phyloP scores from a whole-genome alignment of 768 basidiomycete species.

The Lanmaoa rubissima region DNA sequence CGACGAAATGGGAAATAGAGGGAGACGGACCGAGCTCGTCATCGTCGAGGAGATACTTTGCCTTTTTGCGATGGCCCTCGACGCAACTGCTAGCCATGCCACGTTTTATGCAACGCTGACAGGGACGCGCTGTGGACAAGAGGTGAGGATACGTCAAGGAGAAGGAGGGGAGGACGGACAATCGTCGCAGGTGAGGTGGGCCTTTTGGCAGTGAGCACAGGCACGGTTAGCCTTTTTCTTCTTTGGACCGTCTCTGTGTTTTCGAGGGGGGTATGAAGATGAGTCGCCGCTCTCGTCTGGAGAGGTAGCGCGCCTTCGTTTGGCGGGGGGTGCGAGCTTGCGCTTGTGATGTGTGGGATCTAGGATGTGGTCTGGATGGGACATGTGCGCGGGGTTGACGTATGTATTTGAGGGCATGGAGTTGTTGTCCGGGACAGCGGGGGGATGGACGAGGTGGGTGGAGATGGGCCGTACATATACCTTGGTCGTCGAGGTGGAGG shows the following conservation, averaged over 20 bases:
- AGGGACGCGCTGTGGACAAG: constrained; percentile 75
- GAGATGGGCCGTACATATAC: constrained; percentile 16
- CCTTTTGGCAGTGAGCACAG: constrained; percentile 95
- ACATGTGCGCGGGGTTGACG: constrained; percentile 44
- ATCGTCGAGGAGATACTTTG: constrained; percentile 94
- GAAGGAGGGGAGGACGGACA: constrained; percentile 51
- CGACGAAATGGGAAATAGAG: neutral
- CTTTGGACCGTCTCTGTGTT: constrained; percentile 74
- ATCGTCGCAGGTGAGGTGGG: constrained; percentile 98
- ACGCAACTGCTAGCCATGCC: constrained; percentile 86
- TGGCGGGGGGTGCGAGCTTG: constrained; percentile 41
- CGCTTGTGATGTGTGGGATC: constrained; percentile 28
- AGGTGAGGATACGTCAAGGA: constrained; percentile 10
- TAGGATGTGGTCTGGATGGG: constrained; percentile 29
- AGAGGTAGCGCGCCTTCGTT: constrained; percentile 63
- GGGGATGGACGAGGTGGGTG: constrained; percentile 4
- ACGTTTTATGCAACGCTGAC: constrained; percentile 93
- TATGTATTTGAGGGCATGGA: constrained; percentile 28
- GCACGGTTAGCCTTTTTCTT: constrained; percentile 95
- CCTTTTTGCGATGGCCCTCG: constrained; percentile 96
- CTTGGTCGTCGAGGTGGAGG: constrained; percentile 4
- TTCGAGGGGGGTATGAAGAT: constrained; percentile 42
- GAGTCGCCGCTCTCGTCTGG: constrained; percentile 57
- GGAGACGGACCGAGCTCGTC: constrained; percentile 76
- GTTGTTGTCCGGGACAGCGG: neutral